Percentiles rank a stretch among this genome's conserved stretches.
Evolutionary conservation across 1,139 yeast genomes (phyloP).

Genomic region (Yamadazyma songkhlaensis): DNA sequence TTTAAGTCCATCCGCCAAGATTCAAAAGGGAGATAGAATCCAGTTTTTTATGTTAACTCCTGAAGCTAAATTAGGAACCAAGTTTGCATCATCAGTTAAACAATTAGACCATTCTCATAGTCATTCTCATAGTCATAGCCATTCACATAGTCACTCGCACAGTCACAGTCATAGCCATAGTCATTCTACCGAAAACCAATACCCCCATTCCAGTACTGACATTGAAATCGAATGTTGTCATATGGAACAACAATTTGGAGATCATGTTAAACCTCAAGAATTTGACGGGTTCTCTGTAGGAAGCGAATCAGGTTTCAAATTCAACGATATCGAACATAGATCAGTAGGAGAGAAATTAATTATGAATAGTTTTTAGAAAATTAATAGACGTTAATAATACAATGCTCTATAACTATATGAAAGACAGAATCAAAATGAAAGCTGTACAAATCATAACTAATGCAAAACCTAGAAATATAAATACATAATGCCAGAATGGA

Average conservation of each 20-base stretch:
- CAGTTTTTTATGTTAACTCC: constrained; percentile 50
- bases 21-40: constrained; percentile 43
- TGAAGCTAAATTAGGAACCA: constrained; percentile 14
- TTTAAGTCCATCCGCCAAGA: constrained; percentile 52
- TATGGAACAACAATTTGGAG: constrained; percentile 24
- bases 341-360: constrained; percentile 39
- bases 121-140: no score
- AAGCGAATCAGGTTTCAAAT: constrained; percentile 42
- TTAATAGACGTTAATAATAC: background rate
- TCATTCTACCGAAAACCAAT: no score
- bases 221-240: constrained; percentile 31
- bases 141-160: constrained; percentile 2
- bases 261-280: constrained; percentile 10
- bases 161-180: no score
- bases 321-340: constrained; percentile 37
- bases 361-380: constrained; percentile 1
- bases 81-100: background rate
- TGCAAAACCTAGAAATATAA: constrained; percentile 12
- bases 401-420: background rate
- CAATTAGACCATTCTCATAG: background rate
- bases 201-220: constrained; percentile 1
- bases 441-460: constrained; percentile 8
- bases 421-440: constrained; percentile 7
- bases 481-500: constrained; percentile 11
- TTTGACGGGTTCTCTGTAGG: constrained; percentile 43